Evolutionary conservation across 208 protist species (phyloP).

Genomic region (Trichomonas tenax): DNA sequence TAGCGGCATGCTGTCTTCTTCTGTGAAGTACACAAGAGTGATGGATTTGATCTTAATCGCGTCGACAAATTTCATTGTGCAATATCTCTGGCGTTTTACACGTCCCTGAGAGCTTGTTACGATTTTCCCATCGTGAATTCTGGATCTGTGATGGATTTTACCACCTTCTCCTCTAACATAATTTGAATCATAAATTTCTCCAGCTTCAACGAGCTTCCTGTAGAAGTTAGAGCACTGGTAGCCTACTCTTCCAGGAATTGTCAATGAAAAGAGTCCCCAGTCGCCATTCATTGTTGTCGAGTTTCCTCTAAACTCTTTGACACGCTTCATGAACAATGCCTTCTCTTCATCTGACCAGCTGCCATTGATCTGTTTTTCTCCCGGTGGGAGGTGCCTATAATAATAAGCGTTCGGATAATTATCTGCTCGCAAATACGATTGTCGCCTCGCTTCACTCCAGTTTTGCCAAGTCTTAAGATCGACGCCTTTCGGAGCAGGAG

Average conservation of each 20-base stretch:
- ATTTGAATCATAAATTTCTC: not conserved
- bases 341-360: not conserved
- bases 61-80: not conserved
- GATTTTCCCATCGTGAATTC: not conserved
- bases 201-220: not conserved
- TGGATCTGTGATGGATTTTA: not conserved
- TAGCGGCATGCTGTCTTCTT: not conserved
- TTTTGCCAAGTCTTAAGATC: not conserved
- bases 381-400: not conserved
- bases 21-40: too few relatives aligned
- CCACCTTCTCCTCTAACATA: not conserved
- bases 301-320: not conserved
- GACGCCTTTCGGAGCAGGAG: not conserved
- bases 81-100: not conserved
- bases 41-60: not conserved
- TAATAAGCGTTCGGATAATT: not conserved
- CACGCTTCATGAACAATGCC: not conserved
- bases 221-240: conserved; percentile 40
- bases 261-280: conserved; percentile 50
- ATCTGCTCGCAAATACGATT: not conserved
- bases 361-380: not conserved
- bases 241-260: conserved; percentile 50
- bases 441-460: not conserved
- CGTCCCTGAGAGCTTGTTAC: not conserved
- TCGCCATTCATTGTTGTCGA: conserved; percentile 32